Evolutionary conservation across 2,329 filamentous ascomycete genomes (phyloP).

Genomic region (Westerdykella sp.): DNA sequence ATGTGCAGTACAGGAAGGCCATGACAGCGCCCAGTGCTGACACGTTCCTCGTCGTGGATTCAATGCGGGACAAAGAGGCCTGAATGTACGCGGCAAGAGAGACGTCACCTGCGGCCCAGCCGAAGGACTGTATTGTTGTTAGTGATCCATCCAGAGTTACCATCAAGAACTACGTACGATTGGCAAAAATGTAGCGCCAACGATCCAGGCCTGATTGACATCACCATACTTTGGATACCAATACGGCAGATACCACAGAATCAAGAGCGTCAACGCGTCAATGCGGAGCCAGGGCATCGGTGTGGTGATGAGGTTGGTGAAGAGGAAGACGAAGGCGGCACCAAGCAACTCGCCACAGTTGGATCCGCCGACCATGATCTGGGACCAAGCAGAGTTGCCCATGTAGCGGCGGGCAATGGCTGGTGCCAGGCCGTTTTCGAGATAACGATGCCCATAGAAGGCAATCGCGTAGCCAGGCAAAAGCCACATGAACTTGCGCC

Average conservation of each 20-base stretch:
- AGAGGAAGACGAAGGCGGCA: conserved; percentile 45
- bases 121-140: conserved; percentile 30
- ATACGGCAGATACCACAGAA: conserved; percentile 47
- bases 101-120: conserved; percentile 49
- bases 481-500: conserved; percentile 47
- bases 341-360: conserved; percentile 48
- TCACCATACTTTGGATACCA: conserved; percentile 40
- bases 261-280: conserved; percentile 42
- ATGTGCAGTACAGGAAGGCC: conserved; percentile 47
- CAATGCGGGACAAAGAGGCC: conserved; percentile 43
- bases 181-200: conserved; percentile 43
- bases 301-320: conserved; percentile 45
- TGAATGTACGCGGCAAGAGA: conserved; percentile 49
- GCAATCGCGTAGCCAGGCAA: conserved; percentile 46
- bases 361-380: conserved; percentile 48
- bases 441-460: conserved; percentile 47
- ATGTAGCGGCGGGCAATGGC: conserved; percentile 45
- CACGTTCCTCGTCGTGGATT: conserved; percentile 41
- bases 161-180: conserved; percentile 14
- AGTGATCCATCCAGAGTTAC: too few relatives aligned
- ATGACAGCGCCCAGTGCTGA: conserved; percentile 48
- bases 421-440: conserved; percentile 46
- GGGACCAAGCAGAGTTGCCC: conserved; percentile 45
- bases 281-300: conserved; percentile 49
- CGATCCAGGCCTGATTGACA: conserved; percentile 43